Base-by-base conservation (phyloP, 768 basidiomycete genomes). In the Pholiota conissans region DNA sequence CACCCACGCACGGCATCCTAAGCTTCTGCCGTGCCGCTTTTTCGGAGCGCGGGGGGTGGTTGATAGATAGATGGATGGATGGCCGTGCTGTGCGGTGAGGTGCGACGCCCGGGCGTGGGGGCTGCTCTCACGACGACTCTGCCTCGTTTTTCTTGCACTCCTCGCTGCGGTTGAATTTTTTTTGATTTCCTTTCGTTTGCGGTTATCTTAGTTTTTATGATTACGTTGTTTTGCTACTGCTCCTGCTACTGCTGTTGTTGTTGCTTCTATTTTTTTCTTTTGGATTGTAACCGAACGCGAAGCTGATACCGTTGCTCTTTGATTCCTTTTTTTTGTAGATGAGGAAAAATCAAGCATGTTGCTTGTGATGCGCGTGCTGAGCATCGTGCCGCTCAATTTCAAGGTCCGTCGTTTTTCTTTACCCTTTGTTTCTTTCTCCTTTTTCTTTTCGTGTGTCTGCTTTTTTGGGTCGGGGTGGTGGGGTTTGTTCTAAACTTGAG, bases 291-390 rank as follows among this genome's bases (percentile, higher is more conserved):
- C 14, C 11, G 28, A 18, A 32, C 29, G 49, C 10, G 49, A 16
- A 28, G 49, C 49, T 35, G 49, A 30, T 50, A 10, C 49, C 34
- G 49, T 50, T 52, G 51, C 51, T 27, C 26, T 22, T n/a, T 22
- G 27, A 37, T n/a, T n/a, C n/a, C n/a, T n/a, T n/a, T n/a, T n/a
- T n/a, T n/a, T n/a, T n/a, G n/a, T n/a, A 90, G 95, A 95, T 68
- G 92, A 94, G 64, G 94, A 97, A 73, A 95, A 97, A 74, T 86
- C 89, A 35, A 89, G 90, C 75, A 95, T 95, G 89, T 74, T 98
- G 46, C 78, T 99, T 53, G 93, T 99, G 69, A 98, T 98, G 95
- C 82, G 97, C 40, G 93, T 95, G 55, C 77, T 98, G 52, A 95
- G 93, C 74, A 95, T 98, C 59, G 90, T 99, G 20, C 95, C 95